These are phyloP conservation scores for Heliocybe sulcata DNA, from an alignment of 1,284 basidiomycete genomes.

Conservation along the genomic window DNA sequence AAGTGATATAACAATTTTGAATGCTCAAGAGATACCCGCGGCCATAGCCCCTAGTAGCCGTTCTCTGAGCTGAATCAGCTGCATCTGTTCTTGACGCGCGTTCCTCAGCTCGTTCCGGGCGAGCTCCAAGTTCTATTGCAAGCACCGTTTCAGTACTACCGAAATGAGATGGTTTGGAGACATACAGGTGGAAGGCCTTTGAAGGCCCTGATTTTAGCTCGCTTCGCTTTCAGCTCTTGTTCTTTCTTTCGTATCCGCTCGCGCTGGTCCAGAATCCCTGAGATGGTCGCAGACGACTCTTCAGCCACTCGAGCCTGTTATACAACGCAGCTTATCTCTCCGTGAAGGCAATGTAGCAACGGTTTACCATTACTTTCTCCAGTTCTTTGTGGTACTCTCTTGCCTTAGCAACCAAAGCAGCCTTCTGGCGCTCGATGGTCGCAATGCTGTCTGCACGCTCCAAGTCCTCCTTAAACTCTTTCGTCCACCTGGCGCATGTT, in stretches of 20 bases:
- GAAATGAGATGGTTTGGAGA: neutral
- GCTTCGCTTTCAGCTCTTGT: conserved; percentile 32
- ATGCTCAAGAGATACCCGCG: conserved; percentile 19
- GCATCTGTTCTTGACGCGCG: conserved; percentile 34
- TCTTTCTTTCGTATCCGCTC: conserved; percentile 27
- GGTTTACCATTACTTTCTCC: conserved; percentile 23
- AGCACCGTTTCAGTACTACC: neutral
- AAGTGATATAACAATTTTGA: too few species aligned
- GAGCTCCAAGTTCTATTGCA: conserved; percentile 34
- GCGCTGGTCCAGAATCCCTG: conserved; percentile 27
- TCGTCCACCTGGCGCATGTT: conserved; percentile 27
- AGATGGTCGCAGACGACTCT: conserved; percentile 25
- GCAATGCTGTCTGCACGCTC: conserved; percentile 19
- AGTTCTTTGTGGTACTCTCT: conserved; percentile 37
- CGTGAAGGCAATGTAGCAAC: neutral
- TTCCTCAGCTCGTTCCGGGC: conserved; percentile 33
- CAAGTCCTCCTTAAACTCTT: conserved; percentile 18
- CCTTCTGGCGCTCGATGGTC: conserved; percentile 28
- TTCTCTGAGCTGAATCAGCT: conserved; percentile 37
- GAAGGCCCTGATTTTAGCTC: conserved; percentile 34
- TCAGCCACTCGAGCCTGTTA: conserved; percentile 24
- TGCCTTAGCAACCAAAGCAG: conserved; percentile 30
- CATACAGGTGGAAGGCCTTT: conserved; percentile 40
- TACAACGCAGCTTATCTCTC: neutral
- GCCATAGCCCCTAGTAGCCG: conserved; percentile 38